phyloP scores from a whole-genome alignment of 2,329 filamentous ascomycete genomes.

The Nakataea oryzae region DNA sequence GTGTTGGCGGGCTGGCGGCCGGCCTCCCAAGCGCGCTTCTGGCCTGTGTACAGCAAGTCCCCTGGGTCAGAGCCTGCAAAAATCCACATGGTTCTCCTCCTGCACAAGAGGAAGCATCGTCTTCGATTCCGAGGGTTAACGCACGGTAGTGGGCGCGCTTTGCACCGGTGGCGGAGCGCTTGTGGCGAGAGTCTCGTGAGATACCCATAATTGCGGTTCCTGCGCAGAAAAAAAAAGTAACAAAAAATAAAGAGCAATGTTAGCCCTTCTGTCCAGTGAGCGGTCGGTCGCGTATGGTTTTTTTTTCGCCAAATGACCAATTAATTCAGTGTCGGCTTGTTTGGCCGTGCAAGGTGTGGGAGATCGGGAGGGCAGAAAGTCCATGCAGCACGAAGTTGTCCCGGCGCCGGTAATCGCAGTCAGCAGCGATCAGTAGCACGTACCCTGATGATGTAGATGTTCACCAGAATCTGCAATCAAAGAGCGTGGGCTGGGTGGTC shows the following conservation, averaged over 20 bases:
- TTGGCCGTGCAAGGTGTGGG: background rate
- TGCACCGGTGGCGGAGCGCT: slow-evolving; percentile 97
- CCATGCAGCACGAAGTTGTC: background rate
- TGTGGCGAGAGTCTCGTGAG: slow-evolving; percentile 99
- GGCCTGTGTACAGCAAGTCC: slow-evolving; percentile 46
- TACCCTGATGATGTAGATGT: slow-evolving; percentile 4
- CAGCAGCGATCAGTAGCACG: background rate
- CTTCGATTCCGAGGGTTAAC: slow-evolving; percentile 27
- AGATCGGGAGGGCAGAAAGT: background rate
- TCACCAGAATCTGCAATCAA: slow-evolving; percentile 3
- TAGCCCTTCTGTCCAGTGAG: background rate
- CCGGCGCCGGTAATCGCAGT: background rate
- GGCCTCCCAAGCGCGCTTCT: slow-evolving; percentile 99
- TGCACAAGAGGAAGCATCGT: background rate
- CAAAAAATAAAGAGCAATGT: background rate
- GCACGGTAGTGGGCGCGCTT: slow-evolving; percentile 90
- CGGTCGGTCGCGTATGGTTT: background rate
- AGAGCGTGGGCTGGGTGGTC: slow-evolving; percentile 3
- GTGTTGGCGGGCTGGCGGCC: slow-evolving; percentile 99
- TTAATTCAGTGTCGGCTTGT: background rate
- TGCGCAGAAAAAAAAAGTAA: slow-evolving; percentile 21
- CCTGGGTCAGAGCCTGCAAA: slow-evolving; percentile 54
- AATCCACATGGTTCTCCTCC: background rate
- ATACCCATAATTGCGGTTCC: slow-evolving; percentile 93
- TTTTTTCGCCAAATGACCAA: background rate